Conservation (phyloP, 2,329 filamentous ascomycete genomes). For the Colletotrichum cereale region DNA sequence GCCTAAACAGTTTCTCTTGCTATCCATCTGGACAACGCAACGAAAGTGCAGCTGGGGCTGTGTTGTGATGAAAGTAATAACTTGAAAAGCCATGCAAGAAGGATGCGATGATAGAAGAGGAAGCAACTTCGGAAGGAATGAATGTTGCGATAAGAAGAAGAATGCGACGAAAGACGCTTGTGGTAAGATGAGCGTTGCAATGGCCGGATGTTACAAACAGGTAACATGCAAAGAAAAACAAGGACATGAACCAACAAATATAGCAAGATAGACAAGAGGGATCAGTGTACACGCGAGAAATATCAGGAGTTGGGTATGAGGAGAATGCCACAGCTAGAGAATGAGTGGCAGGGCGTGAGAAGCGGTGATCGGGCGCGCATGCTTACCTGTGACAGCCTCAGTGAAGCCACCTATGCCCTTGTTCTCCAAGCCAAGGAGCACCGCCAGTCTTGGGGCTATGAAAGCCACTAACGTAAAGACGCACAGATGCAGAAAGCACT, state of each 20-base stretch:
- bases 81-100: neutral
- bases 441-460: neutral
- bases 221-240: neutral
- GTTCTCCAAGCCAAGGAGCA: neutral
- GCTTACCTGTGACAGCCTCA: neutral
- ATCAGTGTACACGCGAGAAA: neutral
- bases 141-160: neutral
- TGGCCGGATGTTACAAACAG: neutral
- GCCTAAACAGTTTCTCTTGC: neutral
- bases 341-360: neutral
- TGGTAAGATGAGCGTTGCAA: too few species aligned
- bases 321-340: neutral
- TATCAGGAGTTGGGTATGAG: neutral
- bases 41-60: neutral
- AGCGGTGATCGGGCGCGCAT: neutral
- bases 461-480: neutral
- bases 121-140: rapidly evolving
- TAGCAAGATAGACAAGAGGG: too few species aligned
- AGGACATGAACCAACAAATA: neutral
- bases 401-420: neutral
- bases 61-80: neutral
- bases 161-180: neutral
- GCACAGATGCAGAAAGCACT: neutral
- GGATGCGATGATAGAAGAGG: neutral
- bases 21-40: neutral